phyloP scores from a whole-genome alignment of 2,329 filamentous ascomycete genomes.

The Raffaelea albimanens region DNA sequence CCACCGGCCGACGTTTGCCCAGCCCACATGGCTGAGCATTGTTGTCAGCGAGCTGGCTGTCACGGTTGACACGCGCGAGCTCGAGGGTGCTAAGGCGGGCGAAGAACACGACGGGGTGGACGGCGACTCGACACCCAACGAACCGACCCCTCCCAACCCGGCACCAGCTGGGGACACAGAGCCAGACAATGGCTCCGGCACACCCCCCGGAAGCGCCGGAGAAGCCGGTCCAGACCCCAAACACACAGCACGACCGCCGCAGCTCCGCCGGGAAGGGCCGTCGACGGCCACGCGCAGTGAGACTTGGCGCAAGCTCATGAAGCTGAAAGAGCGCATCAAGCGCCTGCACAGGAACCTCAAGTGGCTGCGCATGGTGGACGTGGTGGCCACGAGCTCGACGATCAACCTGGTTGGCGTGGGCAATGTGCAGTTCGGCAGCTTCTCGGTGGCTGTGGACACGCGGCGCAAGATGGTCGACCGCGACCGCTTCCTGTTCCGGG shows the following conservation, averaged over 20 bases:
- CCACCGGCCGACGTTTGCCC: slow-evolving; percentile 90
- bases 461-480: slow-evolving; percentile 84
- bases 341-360: slow-evolving; percentile 75
- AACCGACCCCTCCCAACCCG: no score
- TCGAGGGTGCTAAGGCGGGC: slow-evolving; percentile 41
- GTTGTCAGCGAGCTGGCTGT: slow-evolving; percentile 78
- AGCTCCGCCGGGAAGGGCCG: slow-evolving; percentile 17
- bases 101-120: slow-evolving; percentile 18
- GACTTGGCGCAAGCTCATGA: slow-evolving; percentile 72
- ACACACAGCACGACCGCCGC: neutral
- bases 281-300: slow-evolving; percentile 44
- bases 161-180: no score
- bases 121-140: slow-evolving; percentile 11
- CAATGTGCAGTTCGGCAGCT: slow-evolving; percentile 71
- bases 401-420: slow-evolving; percentile 74
- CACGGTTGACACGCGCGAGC: slow-evolving; percentile 64
- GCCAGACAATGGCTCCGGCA: neutral
- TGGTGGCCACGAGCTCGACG: slow-evolving; percentile 73
- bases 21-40: slow-evolving; percentile 92
- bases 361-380: slow-evolving; percentile 82
- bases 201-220: neutral
- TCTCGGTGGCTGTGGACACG: slow-evolving; percentile 84
- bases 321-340: slow-evolving; percentile 78
- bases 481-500: slow-evolving; percentile 77
- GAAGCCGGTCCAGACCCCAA: no score